Base-by-base conservation (phyloP, 1,139 yeast genomes). In the Meyerozyma carpophila region DNA sequence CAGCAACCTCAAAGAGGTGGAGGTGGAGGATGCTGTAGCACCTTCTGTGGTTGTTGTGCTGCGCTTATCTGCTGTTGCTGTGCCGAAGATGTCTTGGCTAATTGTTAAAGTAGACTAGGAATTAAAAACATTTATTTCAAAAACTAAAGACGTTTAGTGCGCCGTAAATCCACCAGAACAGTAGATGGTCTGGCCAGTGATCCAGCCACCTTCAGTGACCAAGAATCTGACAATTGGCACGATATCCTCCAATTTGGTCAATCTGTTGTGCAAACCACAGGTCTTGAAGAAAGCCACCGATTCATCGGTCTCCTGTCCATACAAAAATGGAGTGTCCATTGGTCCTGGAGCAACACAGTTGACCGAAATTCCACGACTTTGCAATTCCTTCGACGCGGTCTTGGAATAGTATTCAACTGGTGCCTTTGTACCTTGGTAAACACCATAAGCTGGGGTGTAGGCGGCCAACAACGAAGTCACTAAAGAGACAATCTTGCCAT, bases 161-260 rank as follows among this genome's bases (percentile, higher is more conserved):
- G 86, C 84, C 48, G 85, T 79, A 59, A 80, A 80, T 2, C 86
- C 86, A 52, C 86, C 86, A 44, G 74, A 70, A 46, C 83, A 81
- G 53, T 70, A 82, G 48, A 82, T 66, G 52, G 84, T 81, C 63
- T 82, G 88, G 43, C 88, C 88, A 40, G 81, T 81, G 58, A 81
- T 75, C 86, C 87, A 82, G 55, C 70, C 70, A 47, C 87, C 87
- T 52, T 81, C 84, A 44, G 82, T 76, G 25, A 70, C 84, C 59
- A 82, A 68, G 58, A 81, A 80, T 51, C 75, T 65, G 47, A 82
- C 59, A 44, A 81, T 77, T 48, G 88, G 88, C 42, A 79, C 84
- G 58, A 82, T 81, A 54, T 82, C 88, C 44, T 67, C 65, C 45
- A 75, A 66, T 55, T 79, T 70, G 32, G 88, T 82, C 51, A 82